Evolutionary conservation across 2,329 filamentous ascomycete genomes (phyloP), one percentile per base, ranked within the genome.

Genomic region (Penicillium sp.): DNA sequence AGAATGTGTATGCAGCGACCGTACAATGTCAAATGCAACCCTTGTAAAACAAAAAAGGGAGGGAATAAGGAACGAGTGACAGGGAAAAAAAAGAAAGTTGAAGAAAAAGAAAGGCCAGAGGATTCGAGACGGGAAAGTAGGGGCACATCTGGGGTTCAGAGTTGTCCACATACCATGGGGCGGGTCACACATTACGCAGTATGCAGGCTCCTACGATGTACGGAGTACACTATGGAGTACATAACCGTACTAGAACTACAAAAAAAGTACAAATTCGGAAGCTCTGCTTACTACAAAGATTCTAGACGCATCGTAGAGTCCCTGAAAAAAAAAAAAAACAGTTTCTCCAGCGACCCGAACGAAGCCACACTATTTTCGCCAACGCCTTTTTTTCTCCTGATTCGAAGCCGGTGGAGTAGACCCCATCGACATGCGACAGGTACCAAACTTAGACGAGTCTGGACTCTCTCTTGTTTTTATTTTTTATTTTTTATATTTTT

Each of bases 81-180:
- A 37, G 25, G 5, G 5, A 13, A 1, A 37, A 37, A 33, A 35
- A 29, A 17, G 9, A 49, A 35, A 21, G 40, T 35, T 27, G 27
- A 31, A 19, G 50, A 17, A 19, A 19, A 53, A 31, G 29, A 27
- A 37, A n/a, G 21, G 9, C 29, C 15, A 33, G 27, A 43, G 31
- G 45, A 17, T 47, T 48, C 21, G 46, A 46, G 40, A 51, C 37
- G 49, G 49, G 37, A 49, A 46, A 52, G 51, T 56, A 56, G 46
- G 54, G 54, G 54, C 53, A 50, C 53, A 55, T 56, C 54, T 56
- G 54, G 54, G 54, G 54, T 56, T 56, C 53, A 45, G 31, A 46
- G 29, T 50, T 56, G 54, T 52, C 54, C 54, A 45, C 54, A 56
- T 56, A 52, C 54, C 54, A 56, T 56, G 47, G 54, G 54, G 54